Base-by-base conservation (phyloP, 176 grass and related monocot genomes). In the Oryza glumipatula region DNA sequence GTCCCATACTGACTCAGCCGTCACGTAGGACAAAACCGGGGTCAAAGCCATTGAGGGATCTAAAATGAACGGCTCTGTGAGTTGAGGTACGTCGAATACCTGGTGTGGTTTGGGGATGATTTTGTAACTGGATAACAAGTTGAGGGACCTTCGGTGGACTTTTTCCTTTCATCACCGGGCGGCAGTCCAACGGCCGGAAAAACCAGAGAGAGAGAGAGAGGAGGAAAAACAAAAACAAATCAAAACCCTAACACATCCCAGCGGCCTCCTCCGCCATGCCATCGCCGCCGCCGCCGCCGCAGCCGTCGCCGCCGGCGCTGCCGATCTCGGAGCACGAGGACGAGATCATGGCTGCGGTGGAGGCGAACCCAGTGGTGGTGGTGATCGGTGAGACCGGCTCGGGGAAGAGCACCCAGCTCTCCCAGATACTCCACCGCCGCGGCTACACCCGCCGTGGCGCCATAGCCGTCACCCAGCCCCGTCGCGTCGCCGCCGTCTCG, bases 331-430 rank as follows among this genome's bases (percentile, higher is more conserved):
- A 95, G 76, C 92, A 90, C 77, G 91, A 93, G 85, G 91, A 92
- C 21, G 88, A 92, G 80, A 95, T 98, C 69, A 73, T 80, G 8
- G 87, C 89, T 65, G 86, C 93, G 41, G 96, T 98, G 54, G 89
- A 93, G 68, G 91, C 86, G 23, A 98, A 94, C 66, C 70, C 93
- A 8, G 96, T 98, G 73, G 83, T 91, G 0, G 93, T 98, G 30
- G 72, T 98, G 4, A 95, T 95, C 47, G 93, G 93, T 23, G 93
- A 98, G 87, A 98, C 96, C 0, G 96, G 96, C 32, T 98, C 96
- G 19, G 96, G 96, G 28, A 98, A 98, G 87, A 98, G 96, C 85
- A 98, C 96, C 15, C 96, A 98, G 77, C 93, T 98, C 72, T 98
- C 96, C 15, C 93, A 98, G 81, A 95, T 98, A 72, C 89, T 98